These are phyloP conservation scores for Pyrenula aspistea DNA, from an alignment of 495 filamentous ascomycete genomes.

Conservation along the genomic window DNA sequence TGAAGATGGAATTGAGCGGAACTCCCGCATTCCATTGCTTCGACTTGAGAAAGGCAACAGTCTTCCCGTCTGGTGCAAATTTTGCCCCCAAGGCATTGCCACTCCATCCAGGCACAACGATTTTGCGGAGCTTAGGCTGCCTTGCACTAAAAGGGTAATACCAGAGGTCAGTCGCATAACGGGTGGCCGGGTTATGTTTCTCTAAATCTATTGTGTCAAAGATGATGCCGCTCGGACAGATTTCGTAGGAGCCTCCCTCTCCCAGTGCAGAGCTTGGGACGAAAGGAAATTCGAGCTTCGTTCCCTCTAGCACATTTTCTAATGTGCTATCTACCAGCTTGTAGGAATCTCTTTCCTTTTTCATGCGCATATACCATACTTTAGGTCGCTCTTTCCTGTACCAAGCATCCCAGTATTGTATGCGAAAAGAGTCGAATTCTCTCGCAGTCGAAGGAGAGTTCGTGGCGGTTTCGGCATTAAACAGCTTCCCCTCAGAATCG, in stretches of 20 bases:
- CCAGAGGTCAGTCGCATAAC: background rate
- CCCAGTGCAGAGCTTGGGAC: background rate
- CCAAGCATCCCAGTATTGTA: background rate
- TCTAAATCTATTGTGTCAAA: background rate
- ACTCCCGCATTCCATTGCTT: conserved; percentile 22
- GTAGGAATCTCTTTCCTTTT: background rate
- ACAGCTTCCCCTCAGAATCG: background rate
- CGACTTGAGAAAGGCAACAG: conserved; percentile 29
- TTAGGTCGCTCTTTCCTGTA: background rate
- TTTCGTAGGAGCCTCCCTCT: background rate
- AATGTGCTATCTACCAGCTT: background rate
- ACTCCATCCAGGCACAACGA: background rate
- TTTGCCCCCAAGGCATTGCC: background rate
- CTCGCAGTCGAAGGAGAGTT: background rate
- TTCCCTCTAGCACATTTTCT: background rate
- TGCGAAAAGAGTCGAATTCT: background rate
- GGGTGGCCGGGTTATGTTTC: background rate
- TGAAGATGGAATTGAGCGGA: conserved; percentile 23
- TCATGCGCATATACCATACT: background rate
- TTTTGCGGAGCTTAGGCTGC: background rate
- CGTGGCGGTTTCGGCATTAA: background rate
- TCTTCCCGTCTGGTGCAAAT: conserved; percentile 26
- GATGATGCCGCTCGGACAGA: background rate
- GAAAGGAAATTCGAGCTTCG: background rate
- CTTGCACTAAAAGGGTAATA: background rate